Conservation (phyloP, 2,329 filamentous ascomycete genomes). For the Arthroderma sp. region DNA sequence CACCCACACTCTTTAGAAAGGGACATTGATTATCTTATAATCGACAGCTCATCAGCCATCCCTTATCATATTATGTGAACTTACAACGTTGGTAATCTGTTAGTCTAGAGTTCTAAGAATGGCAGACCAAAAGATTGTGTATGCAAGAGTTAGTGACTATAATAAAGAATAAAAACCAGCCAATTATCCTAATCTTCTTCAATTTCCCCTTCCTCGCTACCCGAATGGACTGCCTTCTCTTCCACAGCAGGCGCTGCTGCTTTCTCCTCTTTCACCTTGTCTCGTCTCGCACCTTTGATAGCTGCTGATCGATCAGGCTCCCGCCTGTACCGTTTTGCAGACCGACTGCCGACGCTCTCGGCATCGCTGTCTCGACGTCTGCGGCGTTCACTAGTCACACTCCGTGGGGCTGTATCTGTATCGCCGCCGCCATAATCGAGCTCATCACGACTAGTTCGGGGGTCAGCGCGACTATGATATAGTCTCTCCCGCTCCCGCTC, state of each 20-base stretch:
- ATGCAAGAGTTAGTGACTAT: neutral
- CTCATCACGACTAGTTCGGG: conserved; percentile 69
- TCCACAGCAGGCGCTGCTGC: conserved; percentile 23
- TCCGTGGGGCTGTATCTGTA: conserved; percentile 36
- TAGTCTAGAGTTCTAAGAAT: neutral
- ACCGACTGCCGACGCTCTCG: conserved; percentile 46
- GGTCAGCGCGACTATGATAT: conserved; percentile 71
- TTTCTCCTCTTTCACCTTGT: conserved; percentile 34
- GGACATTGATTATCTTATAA: neutral
- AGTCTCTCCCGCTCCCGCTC: conserved; percentile 82
- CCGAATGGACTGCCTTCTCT: conserved; percentile 52
- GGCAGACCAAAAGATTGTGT: too few species aligned
- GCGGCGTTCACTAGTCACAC: conserved; percentile 54
- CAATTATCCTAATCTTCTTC: conserved; percentile 62
- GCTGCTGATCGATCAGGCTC: conserved; percentile 21
- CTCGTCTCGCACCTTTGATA: conserved; percentile 22
- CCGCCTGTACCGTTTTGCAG: conserved; percentile 46
- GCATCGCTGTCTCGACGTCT: conserved; percentile 69
- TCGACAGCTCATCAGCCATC: neutral
- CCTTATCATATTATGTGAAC: neutral
- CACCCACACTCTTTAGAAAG: neutral
- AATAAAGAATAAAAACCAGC: too few species aligned
- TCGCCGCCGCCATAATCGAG: conserved; percentile 72
- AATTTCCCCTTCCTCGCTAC: conserved; percentile 96
- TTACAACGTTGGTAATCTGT: neutral